phyloP scores from a whole-genome alignment of 2,329 filamentous ascomycete genomes.

The Arachnomyces sp. region DNA sequence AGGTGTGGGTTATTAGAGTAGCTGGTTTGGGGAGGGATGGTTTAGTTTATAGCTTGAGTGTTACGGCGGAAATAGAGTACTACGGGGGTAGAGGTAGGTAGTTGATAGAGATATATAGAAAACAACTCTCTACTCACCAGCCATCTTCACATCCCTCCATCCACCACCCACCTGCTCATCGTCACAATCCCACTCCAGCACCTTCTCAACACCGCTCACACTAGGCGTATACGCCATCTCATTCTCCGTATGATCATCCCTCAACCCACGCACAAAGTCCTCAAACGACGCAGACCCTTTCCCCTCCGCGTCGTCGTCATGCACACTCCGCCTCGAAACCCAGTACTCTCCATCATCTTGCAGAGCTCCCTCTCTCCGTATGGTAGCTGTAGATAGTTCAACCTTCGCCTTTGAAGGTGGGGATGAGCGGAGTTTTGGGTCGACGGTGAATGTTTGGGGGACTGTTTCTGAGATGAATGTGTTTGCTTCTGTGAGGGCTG shows the following conservation, averaged over 20 bases:
- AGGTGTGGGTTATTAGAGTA: slow-evolving; percentile 29
- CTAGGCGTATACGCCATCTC: slow-evolving; percentile 36
- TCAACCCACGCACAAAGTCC: slow-evolving; percentile 31
- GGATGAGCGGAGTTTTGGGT: slow-evolving; percentile 22
- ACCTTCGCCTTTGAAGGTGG: slow-evolving; percentile 23
- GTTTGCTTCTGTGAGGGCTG: slow-evolving; percentile 22
- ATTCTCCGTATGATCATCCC: slow-evolving; percentile 31
- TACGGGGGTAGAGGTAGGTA: neutral
- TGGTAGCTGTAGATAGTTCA: slow-evolving; percentile 16
- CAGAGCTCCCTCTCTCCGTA: neutral
- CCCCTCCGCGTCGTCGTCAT: slow-evolving; percentile 17
- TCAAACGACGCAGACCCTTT: slow-evolving; percentile 29
- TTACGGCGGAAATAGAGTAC: neutral
- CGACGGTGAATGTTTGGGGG: slow-evolving; percentile 18
- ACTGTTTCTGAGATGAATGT: slow-evolving; percentile 20
- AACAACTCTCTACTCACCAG: slow-evolving; percentile 16
- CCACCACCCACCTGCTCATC: slow-evolving; percentile 9
- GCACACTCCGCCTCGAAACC: slow-evolving; percentile 33
- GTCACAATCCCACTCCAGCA: slow-evolving; percentile 22
- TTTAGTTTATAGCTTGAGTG: neutral
- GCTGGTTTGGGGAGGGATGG: slow-evolving; percentile 14
- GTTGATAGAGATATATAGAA: neutral
- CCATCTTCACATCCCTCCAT: slow-evolving; percentile 20
- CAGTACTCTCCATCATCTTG: slow-evolving; percentile 25
- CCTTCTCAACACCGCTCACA: slow-evolving; percentile 21